Base-by-base conservation (phyloP, 192 early-diverging fungal genomes). In the Coemansia sp. region DNA sequence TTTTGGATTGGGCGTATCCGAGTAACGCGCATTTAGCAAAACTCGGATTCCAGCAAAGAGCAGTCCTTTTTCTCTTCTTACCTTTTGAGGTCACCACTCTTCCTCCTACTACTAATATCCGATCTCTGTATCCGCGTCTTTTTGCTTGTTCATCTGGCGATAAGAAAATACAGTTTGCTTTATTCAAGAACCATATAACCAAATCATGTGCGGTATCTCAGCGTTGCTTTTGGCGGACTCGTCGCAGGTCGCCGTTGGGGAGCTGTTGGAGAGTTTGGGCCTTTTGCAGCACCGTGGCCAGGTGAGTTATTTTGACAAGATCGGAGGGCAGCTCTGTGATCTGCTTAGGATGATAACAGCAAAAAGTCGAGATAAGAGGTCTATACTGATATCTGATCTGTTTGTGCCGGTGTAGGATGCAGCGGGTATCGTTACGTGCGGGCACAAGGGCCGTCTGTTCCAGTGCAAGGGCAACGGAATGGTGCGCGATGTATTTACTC, bases 401-500 rank as follows among this genome's bases (percentile, higher is more conserved):
- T 26, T 19, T 59, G 12, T 7, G n/a, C 17, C 6, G 20, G 46
- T 61, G 60, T 71, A 99, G 97, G 97, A 99, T 88, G 96, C 97
- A 11, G 96, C 97, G 7, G 97, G 97, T 48, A 97, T 99, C 66
- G 89, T 99, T 47, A 99, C 97, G 6, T 99, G 95, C 75, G 97
- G 94, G 14, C 78, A 88, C 62, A 94, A 96, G 74, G 97, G 97
- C 34, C 90, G 96, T 49, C 83, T 99, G 72, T 96, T 91, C 83
- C 97, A 99, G 82, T 93, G 94, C 85, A 99, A 99, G 78, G 95
- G 91, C 60, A 99, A 95, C 79, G 97, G 97, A 54, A 95, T 99
- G 96, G 96, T 99, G 34, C 88, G 94, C 59, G 96, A 99, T 81
- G 95, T 99, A 23, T 98, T 99, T 77, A 84, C 89, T 28, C 85